These are phyloP conservation scores for Penicillium sp. DNA, from an alignment of 2,329 filamentous ascomycete genomes.

Conservation along the genomic window DNA sequence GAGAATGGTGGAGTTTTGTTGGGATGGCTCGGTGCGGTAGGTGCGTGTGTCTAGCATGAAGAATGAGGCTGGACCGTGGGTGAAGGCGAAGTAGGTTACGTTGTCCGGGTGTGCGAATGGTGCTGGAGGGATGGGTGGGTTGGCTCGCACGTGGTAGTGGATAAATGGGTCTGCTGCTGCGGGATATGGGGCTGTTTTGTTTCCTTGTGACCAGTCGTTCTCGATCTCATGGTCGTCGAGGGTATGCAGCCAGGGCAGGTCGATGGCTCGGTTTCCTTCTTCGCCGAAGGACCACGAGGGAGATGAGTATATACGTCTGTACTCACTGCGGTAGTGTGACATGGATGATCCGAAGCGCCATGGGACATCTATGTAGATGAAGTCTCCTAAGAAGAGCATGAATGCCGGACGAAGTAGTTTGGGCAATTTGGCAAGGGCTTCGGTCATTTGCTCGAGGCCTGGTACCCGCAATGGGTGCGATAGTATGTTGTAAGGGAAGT, in stretches of 20 bases:
- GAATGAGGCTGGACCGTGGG: conserved; percentile 85
- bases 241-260: conserved; percentile 93
- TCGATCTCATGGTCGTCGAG: conserved; percentile 95
- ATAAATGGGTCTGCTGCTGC: conserved; percentile 80
- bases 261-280: conserved; percentile 60
- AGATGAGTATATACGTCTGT: conserved; percentile 91
- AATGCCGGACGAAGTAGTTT: conserved; percentile 53
- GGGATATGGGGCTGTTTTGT: conserved; percentile 75
- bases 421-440: conserved; percentile 67
- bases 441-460: conserved; percentile 73
- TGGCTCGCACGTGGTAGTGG: conserved; percentile 79
- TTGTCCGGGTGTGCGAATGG: conserved; percentile 56
- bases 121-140: conserved; percentile 64
- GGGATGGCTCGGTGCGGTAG: conserved; percentile 62
- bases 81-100: conserved; percentile 85
- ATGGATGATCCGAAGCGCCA: conserved; percentile 68
- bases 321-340: conserved; percentile 83
- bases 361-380: conserved; percentile 70
- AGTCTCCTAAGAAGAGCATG: conserved; percentile 59
- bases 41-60: conserved; percentile 92
- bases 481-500: conserved; percentile 84
- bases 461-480: conserved; percentile 79
- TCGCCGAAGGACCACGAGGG: conserved; percentile 72
- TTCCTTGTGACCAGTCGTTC: conserved; percentile 81
- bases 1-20: conserved; percentile 77